Evolutionary conservation across 768 basidiomycete species (phyloP), one percentile per base, ranked within the genome.

Genomic region (Mrakia frigida): DNA sequence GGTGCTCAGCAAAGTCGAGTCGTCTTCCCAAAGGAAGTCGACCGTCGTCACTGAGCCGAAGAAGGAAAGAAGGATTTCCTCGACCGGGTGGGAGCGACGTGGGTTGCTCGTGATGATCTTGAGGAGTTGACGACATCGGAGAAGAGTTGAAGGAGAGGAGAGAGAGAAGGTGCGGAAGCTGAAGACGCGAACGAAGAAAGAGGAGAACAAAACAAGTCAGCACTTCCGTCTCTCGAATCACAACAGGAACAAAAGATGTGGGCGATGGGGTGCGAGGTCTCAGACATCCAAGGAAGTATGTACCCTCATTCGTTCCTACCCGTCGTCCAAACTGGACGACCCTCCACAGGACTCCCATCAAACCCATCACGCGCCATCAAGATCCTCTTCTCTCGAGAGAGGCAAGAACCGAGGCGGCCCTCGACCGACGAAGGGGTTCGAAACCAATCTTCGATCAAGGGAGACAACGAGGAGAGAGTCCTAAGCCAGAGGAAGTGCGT

Each of bases 361-460:
- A 35, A 74, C 73, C 61, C 73, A 63, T 43, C 61, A 50, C 73
- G 73, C 73, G 73, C 73, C 73, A 37, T 74, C 73, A 67, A 74
- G 61, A 37, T 43, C 39, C 39, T 33, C 73, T n/a, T n/a, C n/a
- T n/a, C n/a, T n/a, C 35, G 7, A 46, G n/a, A 46, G n/a, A n/a
- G n/a, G n/a, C n/a, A n/a, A 50, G 28, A 7, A 74, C 46, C 61
- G 73, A 74, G 73, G 73, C 73, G 73, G 73, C 73, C 73, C 43
- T 52, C 73, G 18, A 16, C 74, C 33, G 52, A 53, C 50, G 67
- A 69, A 65, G 74, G 52, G 69, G 74, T 69, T 75, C 69, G 67
- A 70, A 75, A 69, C 59, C 74, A 69, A 75, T 50, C 33, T 50
- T 37, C 39, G 25, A 28, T 14, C 35, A 33, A 33, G 23, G 67